Base-by-base conservation (phyloP, 2,329 filamentous ascomycete genomes). In the Kalmusia sp. region DNA sequence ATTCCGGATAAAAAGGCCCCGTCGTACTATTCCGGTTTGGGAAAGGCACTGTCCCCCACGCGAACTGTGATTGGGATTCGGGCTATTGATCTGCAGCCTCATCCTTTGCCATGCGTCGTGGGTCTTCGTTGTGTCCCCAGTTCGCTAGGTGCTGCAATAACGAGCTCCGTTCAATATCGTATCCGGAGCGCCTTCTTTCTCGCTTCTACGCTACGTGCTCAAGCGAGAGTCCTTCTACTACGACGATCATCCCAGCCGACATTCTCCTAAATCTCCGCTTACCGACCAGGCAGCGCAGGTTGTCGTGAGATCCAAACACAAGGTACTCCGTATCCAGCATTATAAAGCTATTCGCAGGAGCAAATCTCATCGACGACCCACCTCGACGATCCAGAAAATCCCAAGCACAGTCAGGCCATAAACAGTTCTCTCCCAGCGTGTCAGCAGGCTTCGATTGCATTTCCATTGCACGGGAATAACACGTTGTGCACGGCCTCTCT, bases 31-130 rank as follows among this genome's bases (percentile, higher is more conserved):
- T 22, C 57, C 55, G 17, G n/a, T 45, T 44, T 35, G 31, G 46
- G 55, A 47, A 59, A 45, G 41, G 39, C 49, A 12, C 28, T 41
- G 14, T 19, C 34, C 27, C 24, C 22, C 44, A 57, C 35, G 44
- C 44, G 15, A 24, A 22, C 24, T 35, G 24, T 58, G 40, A 63
- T 67, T 64, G 55, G 64, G 19, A 22, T 48, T 46, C 14, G 30
- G 48, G 35, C 54, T 48, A 49, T 40, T 58, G 56, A 63, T 66
- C 63, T 67, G 58, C 63, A 61, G 53, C 55, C 54, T 52, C 58
- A 52, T 47, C 49, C 55, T 49, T 46, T 55, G 37, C 47, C 34
- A 35, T 49, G 25, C 28, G 6, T 21, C 19, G 31, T 30, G 43
- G 43, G 14, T 34, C n/a, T n/a, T 37, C 33, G 44, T 38, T 47